Conservation (phyloP, 2,329 filamentous ascomycete genomes). For the Fragosphaeria purpurea region DNA sequence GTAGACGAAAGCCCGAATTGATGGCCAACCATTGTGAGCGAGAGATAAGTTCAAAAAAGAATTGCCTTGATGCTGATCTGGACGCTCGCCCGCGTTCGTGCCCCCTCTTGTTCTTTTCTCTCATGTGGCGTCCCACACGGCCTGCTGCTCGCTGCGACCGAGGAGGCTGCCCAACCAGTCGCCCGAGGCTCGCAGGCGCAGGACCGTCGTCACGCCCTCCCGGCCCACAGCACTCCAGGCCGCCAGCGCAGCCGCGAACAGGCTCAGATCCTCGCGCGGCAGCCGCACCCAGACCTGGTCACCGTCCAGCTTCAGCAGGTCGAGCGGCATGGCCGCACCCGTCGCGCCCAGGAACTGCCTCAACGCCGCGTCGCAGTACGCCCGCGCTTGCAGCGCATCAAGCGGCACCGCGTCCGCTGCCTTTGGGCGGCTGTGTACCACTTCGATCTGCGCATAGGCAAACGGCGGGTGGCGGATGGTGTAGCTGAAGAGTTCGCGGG, state of each 20-base stretch:
- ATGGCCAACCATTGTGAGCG: no score
- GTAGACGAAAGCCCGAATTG: no score
- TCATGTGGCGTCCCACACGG: slow-evolving; percentile 31
- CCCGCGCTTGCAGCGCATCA: slow-evolving; percentile 52
- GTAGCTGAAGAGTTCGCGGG: slow-evolving; percentile 35
- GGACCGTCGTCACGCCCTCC: slow-evolving; percentile 32
- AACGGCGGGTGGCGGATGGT: slow-evolving; percentile 43
- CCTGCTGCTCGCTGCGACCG: slow-evolving; percentile 35
- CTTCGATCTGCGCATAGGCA: slow-evolving; percentile 47
- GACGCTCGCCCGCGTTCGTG: no score
- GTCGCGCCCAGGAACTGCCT: slow-evolving; percentile 60
- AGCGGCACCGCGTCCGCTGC: slow-evolving; percentile 24
- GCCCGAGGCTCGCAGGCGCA: slow-evolving; percentile 48
- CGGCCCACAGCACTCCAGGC: slow-evolving; percentile 47
- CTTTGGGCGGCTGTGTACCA: slow-evolving; percentile 21
- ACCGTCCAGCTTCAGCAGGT: slow-evolving; percentile 54
- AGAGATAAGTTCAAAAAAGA: no score
- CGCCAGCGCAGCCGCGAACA: slow-evolving; percentile 54
- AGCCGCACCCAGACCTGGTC: slow-evolving; percentile 54
- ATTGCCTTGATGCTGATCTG: no score
- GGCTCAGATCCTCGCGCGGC: slow-evolving; percentile 48
- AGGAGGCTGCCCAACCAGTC: slow-evolving; percentile 55
- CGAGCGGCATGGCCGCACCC: slow-evolving; percentile 56
- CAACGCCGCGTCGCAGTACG: slow-evolving; percentile 54
- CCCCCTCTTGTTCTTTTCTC: no score